A percentile compares a stretch with the other conserved stretches of the same genome.
Evolutionary conservation across 371 early-diverging fungal genomes (phyloP).

Genomic region (Mortierella sp.): DNA sequence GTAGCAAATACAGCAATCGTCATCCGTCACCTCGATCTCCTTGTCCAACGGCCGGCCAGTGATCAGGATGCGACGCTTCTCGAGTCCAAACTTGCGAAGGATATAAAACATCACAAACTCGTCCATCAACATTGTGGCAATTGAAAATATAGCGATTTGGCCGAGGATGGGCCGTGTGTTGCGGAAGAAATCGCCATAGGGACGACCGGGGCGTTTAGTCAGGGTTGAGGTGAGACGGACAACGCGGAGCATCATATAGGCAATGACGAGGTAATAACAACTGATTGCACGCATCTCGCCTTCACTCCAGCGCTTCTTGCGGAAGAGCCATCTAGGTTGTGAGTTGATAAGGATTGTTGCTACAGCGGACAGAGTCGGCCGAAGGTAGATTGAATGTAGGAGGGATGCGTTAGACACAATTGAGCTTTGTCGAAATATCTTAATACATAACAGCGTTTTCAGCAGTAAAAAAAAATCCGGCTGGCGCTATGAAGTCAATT

Average conservation of each 20-base stretch:
- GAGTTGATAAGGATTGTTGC: slow-evolving; percentile 59
- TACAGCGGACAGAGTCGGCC: not conserved
- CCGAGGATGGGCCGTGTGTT: slow-evolving; percentile 50
- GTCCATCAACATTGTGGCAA: slow-evolving; percentile 49
- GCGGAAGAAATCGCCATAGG: slow-evolving; percentile 58
- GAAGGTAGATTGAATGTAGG: not conserved
- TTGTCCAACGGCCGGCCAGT: slow-evolving; percentile 53
- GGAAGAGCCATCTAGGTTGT: slow-evolving; percentile 58
- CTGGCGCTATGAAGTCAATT: not conserved
- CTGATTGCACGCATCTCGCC: slow-evolving; percentile 59
- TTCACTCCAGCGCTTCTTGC: slow-evolving; percentile 58
- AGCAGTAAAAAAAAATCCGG: not conserved
- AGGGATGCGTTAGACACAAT: not conserved
- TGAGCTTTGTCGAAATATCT: not conserved
- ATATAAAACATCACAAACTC: slow-evolving; percentile 58
- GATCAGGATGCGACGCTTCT: slow-evolving; percentile 51
- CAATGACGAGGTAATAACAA: slow-evolving; percentile 56
- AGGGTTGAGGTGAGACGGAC: slow-evolving; percentile 50
- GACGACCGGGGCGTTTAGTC: slow-evolving; percentile 53
- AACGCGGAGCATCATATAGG: slow-evolving; percentile 56
- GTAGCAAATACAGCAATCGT: slow-evolving; percentile 58
- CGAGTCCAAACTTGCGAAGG: slow-evolving; percentile 60
- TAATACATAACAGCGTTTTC: not conserved
- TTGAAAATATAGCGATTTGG: slow-evolving; percentile 42
- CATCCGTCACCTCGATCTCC: slow-evolving; percentile 35